Base-by-base conservation (phyloP, 306 rosid species). In the Glycine latifolia region DNA sequence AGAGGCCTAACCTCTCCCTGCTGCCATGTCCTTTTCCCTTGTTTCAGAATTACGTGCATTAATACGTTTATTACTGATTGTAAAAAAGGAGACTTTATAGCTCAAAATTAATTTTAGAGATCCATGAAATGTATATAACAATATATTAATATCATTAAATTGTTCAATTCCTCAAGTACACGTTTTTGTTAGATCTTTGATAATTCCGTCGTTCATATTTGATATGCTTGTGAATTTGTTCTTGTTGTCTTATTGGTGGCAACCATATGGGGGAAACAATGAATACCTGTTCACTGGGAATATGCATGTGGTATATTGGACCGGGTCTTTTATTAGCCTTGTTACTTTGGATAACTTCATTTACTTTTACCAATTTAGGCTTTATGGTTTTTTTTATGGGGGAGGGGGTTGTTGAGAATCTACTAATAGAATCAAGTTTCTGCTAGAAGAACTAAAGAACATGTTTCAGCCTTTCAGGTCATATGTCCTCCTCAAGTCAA, bases 11-110 rank as follows among this genome's bases (percentile, higher is more conserved):
- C 10, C 11, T 65, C 39, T 26, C 31, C 2, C 73, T 67, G 47
- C 61, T 39, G 47, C 53, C 13, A 67, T 75, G 81, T 80, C 75
- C 50, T 69, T 85, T 69, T 85, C 70, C 78, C 33, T 79, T 52
- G 48, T 11, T 78, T 70, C 67, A 26, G 61, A 62, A 55, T 43
- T 43, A 9, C 43, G 53, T 68, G 43, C 59, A 75, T 59, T 33
- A 41, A 50, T 17, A 26, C 67, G 14, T 14, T 67, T 60, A 14
- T 20, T 5, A 26, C 49, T n/a, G 52, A 14, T n/a, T 50, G 13
- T 7, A 0, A 14, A 33, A 76, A 76, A 26, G 46, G 8, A 54
- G 26, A 54, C 62, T 65, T 16, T 33, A 44, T n/a, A 14, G 7
- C 56, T 26, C 76, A 49, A 33, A 65, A 55, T 74, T 17, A 26